Evolutionary conservation across 78 protist species (phyloP), one percentile per base, ranked within the genome.

Genomic region (Dictyostelium capitatum): DNA sequence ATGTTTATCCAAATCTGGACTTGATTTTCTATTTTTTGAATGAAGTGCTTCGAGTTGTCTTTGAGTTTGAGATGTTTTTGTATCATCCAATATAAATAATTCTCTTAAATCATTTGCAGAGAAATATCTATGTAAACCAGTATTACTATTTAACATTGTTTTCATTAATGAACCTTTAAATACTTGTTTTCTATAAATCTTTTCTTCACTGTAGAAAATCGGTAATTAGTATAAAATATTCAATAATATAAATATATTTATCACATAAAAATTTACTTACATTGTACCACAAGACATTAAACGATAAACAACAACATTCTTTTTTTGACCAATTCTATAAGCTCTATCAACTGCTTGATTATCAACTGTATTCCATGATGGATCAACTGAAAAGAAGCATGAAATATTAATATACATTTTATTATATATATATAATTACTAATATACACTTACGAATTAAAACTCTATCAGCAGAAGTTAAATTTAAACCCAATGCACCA

Each of bases 401-500:
- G 37, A n/a, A 41, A 25, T 53, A 19, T 47, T 57, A 28, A 64
- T 47, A 65, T 20, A 9, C 19, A 17, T 6, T 25, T 3, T 17
- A 17, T 14, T 15, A 46, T 78, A 59, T 20, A 73, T 15, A 4
- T 2, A 2, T 19, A 15, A 54, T 46, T 32, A 47, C 0, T 20
- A 7, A 28, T 1, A 54, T 1, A n/a, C 2, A 91, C 95, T 4
- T 75, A 91, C 95, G 91, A 25, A 87, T 51, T 19, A 96, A 25
- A 19, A 84, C 96, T 30, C 96, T 53, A 74, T 91, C 94, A 15
- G 98, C 98, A 14, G 72, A 65, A 0, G 97, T 97, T 62, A 97
- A 85, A 79, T 80, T 97, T 73, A 97, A n/a, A 41, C 98, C 98
- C 7, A 97, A 80, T 6, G 97, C 97, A 48, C 97, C 98, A 37